Evolutionary conservation across 495 filamentous ascomycete genomes (phyloP).

Genomic region (Bathelium albidoporum): DNA sequence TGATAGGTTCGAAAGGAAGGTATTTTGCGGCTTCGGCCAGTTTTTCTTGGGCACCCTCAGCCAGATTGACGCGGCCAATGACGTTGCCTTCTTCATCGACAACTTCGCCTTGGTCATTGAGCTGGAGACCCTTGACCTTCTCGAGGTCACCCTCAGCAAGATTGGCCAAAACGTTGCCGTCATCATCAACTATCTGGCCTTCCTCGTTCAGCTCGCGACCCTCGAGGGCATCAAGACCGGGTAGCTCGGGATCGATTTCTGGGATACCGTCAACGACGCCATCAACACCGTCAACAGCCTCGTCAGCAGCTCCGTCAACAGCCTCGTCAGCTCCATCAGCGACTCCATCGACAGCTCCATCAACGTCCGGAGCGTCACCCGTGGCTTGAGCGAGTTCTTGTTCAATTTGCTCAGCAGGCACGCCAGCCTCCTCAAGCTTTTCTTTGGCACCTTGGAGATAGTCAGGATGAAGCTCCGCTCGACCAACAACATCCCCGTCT

Average conservation of each 20-base stretch:
- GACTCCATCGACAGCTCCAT: slow-evolving; percentile 21
- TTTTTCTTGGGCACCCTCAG: slow-evolving; percentile 32
- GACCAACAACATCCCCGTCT: slow-evolving; percentile 48
- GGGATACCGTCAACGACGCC: slow-evolving; percentile 22
- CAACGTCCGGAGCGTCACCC: slow-evolving; percentile 26
- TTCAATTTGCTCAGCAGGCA: slow-evolving; percentile 31
- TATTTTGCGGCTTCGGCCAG: slow-evolving; percentile 24
- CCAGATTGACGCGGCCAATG: slow-evolving; percentile 44
- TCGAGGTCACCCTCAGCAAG: slow-evolving; percentile 31
- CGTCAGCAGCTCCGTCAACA: slow-evolving; percentile 16
- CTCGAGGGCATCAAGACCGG: slow-evolving; percentile 48
- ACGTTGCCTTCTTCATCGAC: slow-evolving; percentile 51
- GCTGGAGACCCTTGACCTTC: slow-evolving; percentile 38
- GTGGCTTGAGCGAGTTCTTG: slow-evolving; percentile 29
- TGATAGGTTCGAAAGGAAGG: slow-evolving; percentile 23
- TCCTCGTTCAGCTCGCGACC: slow-evolving; percentile 50
- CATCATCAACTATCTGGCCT: slow-evolving; percentile 38
- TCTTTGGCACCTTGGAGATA: background rate
- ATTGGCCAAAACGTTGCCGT: slow-evolving; percentile 31
- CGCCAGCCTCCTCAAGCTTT: background rate
- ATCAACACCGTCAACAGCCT: slow-evolving; percentile 12
- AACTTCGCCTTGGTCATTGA: slow-evolving; percentile 49
- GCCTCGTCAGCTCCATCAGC: slow-evolving; percentile 16
- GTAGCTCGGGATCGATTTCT: slow-evolving; percentile 35
- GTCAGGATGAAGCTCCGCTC: slow-evolving; percentile 32